A percentile compares a stretch with the other conserved stretches of the same genome.
phyloP scores from a whole-genome alignment of 805 yeast genomes.

The Cyberlindnera xylosilytica region DNA sequence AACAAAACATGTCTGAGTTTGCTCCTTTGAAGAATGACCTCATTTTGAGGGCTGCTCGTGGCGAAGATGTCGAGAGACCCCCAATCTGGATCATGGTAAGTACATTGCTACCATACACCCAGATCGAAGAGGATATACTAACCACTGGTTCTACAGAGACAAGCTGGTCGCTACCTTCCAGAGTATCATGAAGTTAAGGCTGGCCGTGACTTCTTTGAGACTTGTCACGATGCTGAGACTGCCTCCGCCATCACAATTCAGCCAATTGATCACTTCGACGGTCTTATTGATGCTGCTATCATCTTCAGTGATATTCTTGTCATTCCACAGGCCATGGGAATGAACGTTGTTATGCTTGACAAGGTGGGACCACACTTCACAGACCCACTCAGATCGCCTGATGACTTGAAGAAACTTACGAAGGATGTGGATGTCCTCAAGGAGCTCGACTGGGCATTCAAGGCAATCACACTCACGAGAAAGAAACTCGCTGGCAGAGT shows the following conservation, averaged over 20 bases:
- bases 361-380: conserved; percentile 94
- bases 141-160: conserved; percentile 47
- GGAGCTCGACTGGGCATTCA: conserved; percentile 91
- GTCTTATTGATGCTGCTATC: conserved; percentile 93
- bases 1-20: conserved; percentile 48
- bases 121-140: too few species aligned
- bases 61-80: conserved; percentile 90
- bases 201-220: conserved; percentile 83
- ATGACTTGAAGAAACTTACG: conserved; percentile 57
- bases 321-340: conserved; percentile 97
- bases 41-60: conserved; percentile 87
- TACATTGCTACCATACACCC: background rate
- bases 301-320: conserved; percentile 94
- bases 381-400: conserved; percentile 74
- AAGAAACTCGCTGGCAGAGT: conserved; percentile 83
- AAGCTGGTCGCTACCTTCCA: conserved; percentile 91
- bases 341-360: conserved; percentile 89
- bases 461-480: conserved; percentile 90
- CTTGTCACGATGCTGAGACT: conserved; percentile 92
- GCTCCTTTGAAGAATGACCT: conserved; percentile 85
- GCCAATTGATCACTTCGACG: conserved; percentile 87
- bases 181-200: conserved; percentile 91
- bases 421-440: conserved; percentile 68
- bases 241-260: conserved; percentile 95
- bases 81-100: conserved; percentile 92